Percentiles rank a stretch among this genome's conserved stretches.
phyloP scores from a whole-genome alignment of 2,329 filamentous ascomycete genomes.

The Penicillium sp. region DNA sequence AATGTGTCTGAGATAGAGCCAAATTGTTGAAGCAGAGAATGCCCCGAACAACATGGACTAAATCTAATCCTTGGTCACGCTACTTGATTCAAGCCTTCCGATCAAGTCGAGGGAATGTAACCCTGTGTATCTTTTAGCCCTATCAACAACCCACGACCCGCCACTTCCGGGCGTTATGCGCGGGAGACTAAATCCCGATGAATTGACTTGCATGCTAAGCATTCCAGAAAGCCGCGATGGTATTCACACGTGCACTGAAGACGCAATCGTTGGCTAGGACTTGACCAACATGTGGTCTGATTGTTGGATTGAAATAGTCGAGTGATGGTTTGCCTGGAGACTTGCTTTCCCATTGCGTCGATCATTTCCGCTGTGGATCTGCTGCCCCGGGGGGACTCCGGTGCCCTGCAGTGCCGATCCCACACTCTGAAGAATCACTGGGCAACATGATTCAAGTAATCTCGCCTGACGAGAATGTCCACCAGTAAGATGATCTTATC shows the following conservation, averaged over 20 bases:
- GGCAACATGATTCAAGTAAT: background rate
- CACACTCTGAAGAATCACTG: conserved; percentile 2
- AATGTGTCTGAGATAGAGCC: too few relatives aligned
- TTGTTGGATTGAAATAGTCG: background rate
- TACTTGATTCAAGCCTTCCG: background rate
- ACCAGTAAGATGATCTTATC: conserved; percentile 6
- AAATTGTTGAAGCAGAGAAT: too few relatives aligned
- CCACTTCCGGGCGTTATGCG: background rate
- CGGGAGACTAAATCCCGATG: background rate
- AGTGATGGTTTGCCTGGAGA: background rate
- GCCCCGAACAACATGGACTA: background rate
- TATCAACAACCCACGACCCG: background rate
- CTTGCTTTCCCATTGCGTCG: background rate
- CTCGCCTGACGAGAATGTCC: background rate
- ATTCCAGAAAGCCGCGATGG: background rate
- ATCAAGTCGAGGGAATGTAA: background rate
- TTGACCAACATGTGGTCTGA: background rate
- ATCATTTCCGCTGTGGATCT: background rate
- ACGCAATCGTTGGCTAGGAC: background rate
- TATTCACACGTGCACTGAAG: background rate
- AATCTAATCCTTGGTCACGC: background rate
- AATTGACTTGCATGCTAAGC: background rate
- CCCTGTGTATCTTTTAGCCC: background rate
- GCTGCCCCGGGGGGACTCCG: conserved; percentile 7
- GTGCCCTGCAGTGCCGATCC: conserved; percentile 14